A percentile compares a stretch with the other conserved stretches of the same genome.
These are phyloP conservation scores for Anthoceros angustus DNA, from an alignment of 225 moss, liverwort and hornwort genomes.

Conservation along the genomic window DNA sequence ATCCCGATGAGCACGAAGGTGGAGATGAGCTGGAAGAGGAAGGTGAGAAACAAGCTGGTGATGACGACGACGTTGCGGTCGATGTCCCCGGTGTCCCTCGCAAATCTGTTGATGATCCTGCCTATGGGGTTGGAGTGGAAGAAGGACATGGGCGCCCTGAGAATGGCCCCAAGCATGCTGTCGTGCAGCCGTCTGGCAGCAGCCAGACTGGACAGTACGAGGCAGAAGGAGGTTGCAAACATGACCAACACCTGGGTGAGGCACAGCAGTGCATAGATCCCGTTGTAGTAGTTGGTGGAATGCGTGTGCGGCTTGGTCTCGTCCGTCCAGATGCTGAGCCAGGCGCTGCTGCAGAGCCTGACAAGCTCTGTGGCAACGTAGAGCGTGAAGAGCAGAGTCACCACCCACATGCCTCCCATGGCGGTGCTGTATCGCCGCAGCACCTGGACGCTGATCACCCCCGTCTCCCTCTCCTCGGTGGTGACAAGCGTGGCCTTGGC, in stretches of 20 bases:
- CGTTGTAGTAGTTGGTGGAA: constrained; percentile 51
- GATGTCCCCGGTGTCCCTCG: constrained; percentile 87
- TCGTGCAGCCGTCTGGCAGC: constrained; percentile 58
- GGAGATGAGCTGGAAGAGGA: constrained; percentile 54
- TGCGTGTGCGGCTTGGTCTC: constrained; percentile 38
- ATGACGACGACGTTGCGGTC: constrained; percentile 76
- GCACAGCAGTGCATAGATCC: constrained; percentile 59
- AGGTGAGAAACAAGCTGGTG: constrained; percentile 72
- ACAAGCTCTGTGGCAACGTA: constrained; percentile 56
- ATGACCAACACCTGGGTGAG: constrained; percentile 65
- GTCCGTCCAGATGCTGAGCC: constrained; percentile 87
- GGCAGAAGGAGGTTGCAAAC: constrained; percentile 61
- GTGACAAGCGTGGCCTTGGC: constrained; percentile 48
- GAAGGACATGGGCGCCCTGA: constrained; percentile 87
- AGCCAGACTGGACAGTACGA: constrained; percentile 53
- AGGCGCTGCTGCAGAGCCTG: constrained; percentile 52
- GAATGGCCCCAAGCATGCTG: constrained; percentile 60
- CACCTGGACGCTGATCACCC: constrained; percentile 59
- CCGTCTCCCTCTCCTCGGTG: constrained; percentile 85
- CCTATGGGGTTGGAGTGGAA: constrained; percentile 87
- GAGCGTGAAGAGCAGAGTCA: constrained; percentile 53
- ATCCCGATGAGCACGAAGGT: constrained; percentile 79
- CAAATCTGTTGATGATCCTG: constrained; percentile 83
- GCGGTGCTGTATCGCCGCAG: constrained; percentile 56
- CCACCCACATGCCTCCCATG: constrained; percentile 61